These are phyloP conservation scores for Stemphylium beticola DNA, from an alignment of 2,329 filamentous ascomycete species.

Conservation along the genomic window DNA sequence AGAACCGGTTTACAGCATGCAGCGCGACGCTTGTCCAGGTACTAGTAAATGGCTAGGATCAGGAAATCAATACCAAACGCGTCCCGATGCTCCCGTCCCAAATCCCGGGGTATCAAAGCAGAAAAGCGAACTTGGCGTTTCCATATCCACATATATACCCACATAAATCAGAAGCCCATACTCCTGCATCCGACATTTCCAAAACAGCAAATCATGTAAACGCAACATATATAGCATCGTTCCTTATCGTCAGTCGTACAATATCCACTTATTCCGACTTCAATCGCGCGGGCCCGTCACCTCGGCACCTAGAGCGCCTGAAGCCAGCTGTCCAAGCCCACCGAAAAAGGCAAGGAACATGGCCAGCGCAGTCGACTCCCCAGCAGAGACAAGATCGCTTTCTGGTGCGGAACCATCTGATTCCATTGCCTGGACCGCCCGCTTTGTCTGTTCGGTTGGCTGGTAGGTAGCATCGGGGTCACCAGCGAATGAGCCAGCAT, in stretches of 20 bases:
- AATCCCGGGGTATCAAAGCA: background rate
- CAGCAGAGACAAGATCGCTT: slow-evolving; percentile 39
- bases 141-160: background rate
- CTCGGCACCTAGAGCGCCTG: slow-evolving; percentile 46
- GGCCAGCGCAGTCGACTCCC: slow-evolving; percentile 45
- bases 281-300: slow-evolving; percentile 32
- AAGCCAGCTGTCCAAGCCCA: slow-evolving; percentile 43
- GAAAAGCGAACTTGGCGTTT: background rate
- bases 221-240: background rate
- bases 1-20: background rate
- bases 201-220: background rate
- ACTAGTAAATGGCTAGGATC: background rate
- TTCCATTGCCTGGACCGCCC: slow-evolving; percentile 36
- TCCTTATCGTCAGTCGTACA: background rate
- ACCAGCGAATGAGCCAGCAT: slow-evolving; percentile 23
- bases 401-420: slow-evolving; percentile 33
- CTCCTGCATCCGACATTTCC: background rate
- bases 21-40: background rate
- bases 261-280: background rate
- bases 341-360: slow-evolving; percentile 43
- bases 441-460: slow-evolving; percentile 27
- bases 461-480: slow-evolving; percentile 39
- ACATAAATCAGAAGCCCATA: background rate
- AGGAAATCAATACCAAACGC: slow-evolving; percentile 8
- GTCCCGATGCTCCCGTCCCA: background rate